Evolutionary conservation across 257 asterid genomes (phyloP).

Genomic region (Solanum bulbocastanum): DNA sequence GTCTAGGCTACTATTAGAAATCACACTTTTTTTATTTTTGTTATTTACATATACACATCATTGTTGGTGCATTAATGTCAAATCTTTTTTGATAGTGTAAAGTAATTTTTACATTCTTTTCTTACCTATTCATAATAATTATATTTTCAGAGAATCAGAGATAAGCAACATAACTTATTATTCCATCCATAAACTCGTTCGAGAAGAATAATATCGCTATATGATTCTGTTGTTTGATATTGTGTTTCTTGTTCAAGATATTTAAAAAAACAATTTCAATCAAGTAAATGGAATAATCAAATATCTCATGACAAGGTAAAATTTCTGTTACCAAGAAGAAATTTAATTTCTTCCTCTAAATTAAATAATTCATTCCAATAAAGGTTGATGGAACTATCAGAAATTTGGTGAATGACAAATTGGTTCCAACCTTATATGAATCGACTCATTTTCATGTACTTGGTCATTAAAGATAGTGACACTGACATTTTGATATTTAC

Average conservation of each 20-base stretch:
- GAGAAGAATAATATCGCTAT: background rate
- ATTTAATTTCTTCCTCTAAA: background rate
- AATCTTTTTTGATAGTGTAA: background rate
- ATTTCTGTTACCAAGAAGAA: background rate
- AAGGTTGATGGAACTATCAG: background rate
- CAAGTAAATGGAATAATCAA: background rate
- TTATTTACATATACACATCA: background rate
- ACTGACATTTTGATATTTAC: background rate
- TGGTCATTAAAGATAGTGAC: background rate
- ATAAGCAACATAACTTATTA: background rate
- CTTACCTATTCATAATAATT: background rate
- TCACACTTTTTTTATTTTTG: background rate
- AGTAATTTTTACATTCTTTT: background rate
- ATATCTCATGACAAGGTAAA: background rate
- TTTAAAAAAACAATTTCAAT: background rate
- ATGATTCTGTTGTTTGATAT: background rate
- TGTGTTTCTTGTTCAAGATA: background rate
- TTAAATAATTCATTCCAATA: background rate
- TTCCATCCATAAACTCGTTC: background rate
- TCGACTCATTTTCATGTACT: background rate
- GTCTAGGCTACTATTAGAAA: conserved; percentile 3
- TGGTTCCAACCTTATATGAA: background rate
- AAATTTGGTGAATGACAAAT: background rate
- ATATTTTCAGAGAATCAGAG: background rate
- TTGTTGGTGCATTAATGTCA: conserved; percentile 1